Conservation (phyloP, 2,329 filamentous ascomycete genomes). For the Fusarium secorum region DNA sequence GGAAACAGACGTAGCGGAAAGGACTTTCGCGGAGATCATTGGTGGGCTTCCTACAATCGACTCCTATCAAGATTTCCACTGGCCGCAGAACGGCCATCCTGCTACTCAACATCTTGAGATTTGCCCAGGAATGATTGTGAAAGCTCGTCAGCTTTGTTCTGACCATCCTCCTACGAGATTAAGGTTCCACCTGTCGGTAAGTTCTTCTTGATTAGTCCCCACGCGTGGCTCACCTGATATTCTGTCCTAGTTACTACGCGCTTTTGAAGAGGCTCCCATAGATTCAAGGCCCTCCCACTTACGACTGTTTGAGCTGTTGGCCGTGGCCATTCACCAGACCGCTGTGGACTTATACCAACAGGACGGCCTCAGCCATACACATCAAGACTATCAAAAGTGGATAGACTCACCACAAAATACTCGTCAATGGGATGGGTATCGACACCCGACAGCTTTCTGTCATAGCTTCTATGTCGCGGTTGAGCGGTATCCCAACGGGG, state of each 20-base stretch:
- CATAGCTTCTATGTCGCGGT: background rate
- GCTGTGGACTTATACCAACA: background rate
- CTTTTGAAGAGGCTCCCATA: background rate
- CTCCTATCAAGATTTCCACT: background rate
- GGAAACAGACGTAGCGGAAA: background rate
- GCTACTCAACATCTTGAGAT: background rate
- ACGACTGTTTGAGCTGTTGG: constrained; percentile 10
- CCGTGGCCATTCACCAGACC: constrained; percentile 2
- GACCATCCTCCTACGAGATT: background rate
- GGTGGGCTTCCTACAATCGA: background rate
- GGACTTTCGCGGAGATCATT: constrained; percentile 6
- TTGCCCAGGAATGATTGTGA: background rate
- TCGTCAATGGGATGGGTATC: background rate
- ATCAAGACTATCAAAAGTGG: background rate
- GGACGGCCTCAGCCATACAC: background rate
- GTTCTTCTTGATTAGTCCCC: background rate
- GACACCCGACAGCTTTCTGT: constrained; percentile 1
- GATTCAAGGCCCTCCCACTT: background rate
- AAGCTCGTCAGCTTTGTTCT: background rate
- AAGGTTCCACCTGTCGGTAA: background rate
- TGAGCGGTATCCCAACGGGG: constrained; percentile 2
- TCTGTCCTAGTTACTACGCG: background rate
- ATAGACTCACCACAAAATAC: background rate
- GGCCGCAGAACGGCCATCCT: background rate
- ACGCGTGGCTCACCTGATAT: background rate